Conservation (phyloP, 2,329 filamentous ascomycete genomes). For the Alternaria tenuissima region DNA sequence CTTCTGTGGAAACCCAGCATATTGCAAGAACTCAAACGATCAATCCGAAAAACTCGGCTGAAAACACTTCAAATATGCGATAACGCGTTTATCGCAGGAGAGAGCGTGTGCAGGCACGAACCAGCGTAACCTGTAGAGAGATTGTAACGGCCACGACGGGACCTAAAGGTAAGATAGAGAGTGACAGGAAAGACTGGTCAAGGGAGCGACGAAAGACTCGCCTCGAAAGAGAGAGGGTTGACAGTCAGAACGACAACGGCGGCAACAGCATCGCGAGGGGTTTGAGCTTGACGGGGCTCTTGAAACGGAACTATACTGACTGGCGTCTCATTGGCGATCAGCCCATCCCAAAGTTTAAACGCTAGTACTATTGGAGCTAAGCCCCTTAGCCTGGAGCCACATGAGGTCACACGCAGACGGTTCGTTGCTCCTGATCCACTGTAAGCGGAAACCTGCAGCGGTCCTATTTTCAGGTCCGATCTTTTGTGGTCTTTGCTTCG, state of each 20-base stretch:
- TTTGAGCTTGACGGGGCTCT: constrained; percentile 21
- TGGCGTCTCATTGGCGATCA: constrained; percentile 24
- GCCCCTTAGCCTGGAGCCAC: constrained; percentile 19
- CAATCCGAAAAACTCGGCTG: constrained; percentile 6
- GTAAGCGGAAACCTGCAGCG: constrained; percentile 1
- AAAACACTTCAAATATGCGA: constrained; percentile 15
- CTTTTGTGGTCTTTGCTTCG: neutral
- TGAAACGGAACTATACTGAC: constrained; percentile 26
- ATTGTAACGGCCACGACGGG: constrained; percentile 41
- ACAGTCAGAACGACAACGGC: constrained; percentile 15
- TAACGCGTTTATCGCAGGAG: constrained; percentile 22
- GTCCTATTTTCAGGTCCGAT: neutral
- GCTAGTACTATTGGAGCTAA: constrained; percentile 19
- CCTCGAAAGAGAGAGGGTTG: constrained; percentile 33
- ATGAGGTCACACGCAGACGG: constrained; percentile 11
- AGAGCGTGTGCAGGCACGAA: constrained; percentile 28
- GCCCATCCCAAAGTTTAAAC: constrained; percentile 1
- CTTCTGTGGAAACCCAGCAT: constrained; percentile 57
- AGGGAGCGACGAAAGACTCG: constrained; percentile 42
- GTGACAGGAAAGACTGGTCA: constrained; percentile 42
- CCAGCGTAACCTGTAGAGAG: constrained; percentile 41
- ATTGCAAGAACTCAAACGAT: constrained; percentile 22
- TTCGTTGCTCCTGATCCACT: constrained; percentile 10
- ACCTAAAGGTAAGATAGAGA: constrained; percentile 42
- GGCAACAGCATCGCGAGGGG: constrained; percentile 28